Conservation (phyloP, 2,329 filamentous ascomycete genomes). For the Chaetomium globosum region DNA sequence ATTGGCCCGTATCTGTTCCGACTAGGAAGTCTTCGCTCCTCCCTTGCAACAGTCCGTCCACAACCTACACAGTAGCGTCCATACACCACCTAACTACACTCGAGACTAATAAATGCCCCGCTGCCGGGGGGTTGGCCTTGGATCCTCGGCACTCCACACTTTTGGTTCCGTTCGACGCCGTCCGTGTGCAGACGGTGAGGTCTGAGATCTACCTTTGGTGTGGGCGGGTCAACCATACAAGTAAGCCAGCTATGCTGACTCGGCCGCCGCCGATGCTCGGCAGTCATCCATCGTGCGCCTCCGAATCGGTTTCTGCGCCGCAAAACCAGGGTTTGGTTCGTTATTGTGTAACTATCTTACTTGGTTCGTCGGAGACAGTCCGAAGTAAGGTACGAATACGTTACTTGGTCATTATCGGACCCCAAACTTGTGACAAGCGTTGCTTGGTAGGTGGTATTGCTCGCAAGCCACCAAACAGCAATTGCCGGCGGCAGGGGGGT, state of each 20-base stretch:
- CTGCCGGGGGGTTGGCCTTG: not conserved
- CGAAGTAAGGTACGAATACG: too few relatives aligned
- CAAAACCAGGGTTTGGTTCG: not conserved
- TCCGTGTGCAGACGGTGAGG: not conserved
- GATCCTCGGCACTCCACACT: not conserved
- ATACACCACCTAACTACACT: too few relatives aligned
- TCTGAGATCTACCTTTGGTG: not conserved
- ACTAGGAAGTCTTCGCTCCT: not conserved
- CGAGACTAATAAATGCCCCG: too few relatives aligned
- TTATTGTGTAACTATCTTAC: not conserved
- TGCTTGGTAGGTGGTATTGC: not conserved
- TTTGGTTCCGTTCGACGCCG: conserved; percentile 7
- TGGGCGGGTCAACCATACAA: not conserved
- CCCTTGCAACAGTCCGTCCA: not conserved
- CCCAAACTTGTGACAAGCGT: not conserved
- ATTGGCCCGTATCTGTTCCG: conserved; percentile 14
- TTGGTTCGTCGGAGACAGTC: not conserved
- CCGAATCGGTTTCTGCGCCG: not conserved
- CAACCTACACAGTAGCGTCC: not conserved
- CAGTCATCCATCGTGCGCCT: not conserved
- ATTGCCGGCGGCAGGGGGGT: conserved; percentile 12
- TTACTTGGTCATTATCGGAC: not conserved
- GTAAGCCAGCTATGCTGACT: not conserved
- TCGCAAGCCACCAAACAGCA: conserved; percentile 4
- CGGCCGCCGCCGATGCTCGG: not conserved